Conservation (phyloP, 2,329 filamentous ascomycete genomes). For the Pseudogymnoascus pannorum region DNA sequence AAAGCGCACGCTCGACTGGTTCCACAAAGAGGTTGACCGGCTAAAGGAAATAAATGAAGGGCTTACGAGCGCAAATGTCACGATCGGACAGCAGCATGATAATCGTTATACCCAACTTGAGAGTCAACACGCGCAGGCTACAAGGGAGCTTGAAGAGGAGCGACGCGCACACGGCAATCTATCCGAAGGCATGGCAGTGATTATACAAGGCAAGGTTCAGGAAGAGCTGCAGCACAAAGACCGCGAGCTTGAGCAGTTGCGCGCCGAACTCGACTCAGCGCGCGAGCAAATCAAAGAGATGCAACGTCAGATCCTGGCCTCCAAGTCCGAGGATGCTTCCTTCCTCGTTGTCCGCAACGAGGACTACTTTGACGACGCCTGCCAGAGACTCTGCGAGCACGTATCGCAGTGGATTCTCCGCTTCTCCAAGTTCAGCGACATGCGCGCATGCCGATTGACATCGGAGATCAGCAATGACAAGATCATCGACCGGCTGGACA, state of each 20-base stretch:
- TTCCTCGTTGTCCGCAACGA: conserved; percentile 80
- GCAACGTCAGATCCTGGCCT: conserved; percentile 50
- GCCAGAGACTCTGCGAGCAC: conserved; percentile 89
- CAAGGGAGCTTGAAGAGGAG: conserved; percentile 62
- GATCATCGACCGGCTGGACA: conserved; percentile 88
- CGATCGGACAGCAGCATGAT: conserved; percentile 68
- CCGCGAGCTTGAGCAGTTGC: conserved; percentile 70
- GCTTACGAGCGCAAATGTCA: conserved; percentile 68
- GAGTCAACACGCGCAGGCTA: conserved; percentile 56
- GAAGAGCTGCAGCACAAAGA: conserved; percentile 72
- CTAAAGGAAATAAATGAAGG: conserved; percentile 77
- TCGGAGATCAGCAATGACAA: conserved; percentile 85
- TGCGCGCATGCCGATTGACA: conserved; percentile 75
- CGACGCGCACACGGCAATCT: conserved; percentile 56
- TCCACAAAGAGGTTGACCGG: conserved; percentile 74
- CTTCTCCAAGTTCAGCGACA: conserved; percentile 96
- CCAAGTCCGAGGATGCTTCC: conserved; percentile 55
- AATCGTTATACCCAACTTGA: conserved; percentile 60
- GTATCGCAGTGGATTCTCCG: conserved; percentile 96
- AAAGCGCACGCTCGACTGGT: conserved; percentile 67
- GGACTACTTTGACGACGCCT: conserved; percentile 91
- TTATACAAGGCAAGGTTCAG: conserved; percentile 54
- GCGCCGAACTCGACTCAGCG: conserved; percentile 66
- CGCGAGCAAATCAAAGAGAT: conserved; percentile 52
- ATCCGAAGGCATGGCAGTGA: conserved; percentile 54